Conservation (phyloP, 257 asterid genomes). For the Solanum lycopersicoides region DNA sequence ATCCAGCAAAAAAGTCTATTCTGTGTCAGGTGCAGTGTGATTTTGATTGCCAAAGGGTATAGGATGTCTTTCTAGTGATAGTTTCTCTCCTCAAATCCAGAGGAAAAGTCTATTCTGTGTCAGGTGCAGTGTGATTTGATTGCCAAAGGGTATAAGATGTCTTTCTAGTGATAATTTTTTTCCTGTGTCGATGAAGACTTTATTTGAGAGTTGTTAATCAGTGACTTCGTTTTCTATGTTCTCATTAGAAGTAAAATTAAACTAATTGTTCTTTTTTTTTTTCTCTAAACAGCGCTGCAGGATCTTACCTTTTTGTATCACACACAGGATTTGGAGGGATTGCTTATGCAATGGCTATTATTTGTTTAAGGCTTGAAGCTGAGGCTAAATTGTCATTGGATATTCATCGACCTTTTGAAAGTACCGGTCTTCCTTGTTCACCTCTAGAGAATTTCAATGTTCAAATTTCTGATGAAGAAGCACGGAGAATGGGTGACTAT, state of each 20-base stretch:
- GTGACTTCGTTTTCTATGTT: neutral
- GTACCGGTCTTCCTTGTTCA: constrained; percentile 23
- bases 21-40: neutral
- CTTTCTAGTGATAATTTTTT: neutral
- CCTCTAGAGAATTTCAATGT: constrained; percentile 11
- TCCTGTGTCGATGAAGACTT: neutral
- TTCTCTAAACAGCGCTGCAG: constrained; percentile 56
- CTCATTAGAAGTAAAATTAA: constrained; percentile 11
- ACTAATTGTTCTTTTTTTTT: constrained; percentile 3
- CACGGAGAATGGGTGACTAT: constrained; percentile 70
- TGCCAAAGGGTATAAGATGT: neutral
- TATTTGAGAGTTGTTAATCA: neutral
- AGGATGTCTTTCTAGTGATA: neutral
- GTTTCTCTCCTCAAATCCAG: neutral
- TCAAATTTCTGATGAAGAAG: constrained; percentile 49
- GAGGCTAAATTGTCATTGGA: constrained; percentile 36
- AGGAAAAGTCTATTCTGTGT: neutral
- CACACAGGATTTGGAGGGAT: constrained; percentile 99
- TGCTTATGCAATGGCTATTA: constrained; percentile 94
- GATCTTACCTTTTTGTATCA: constrained; percentile 90
- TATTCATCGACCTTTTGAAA: constrained; percentile 21
- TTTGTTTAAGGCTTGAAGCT: constrained; percentile 73
- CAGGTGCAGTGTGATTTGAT: neutral
- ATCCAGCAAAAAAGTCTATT: neutral
- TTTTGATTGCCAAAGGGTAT: neutral